Evolutionary conservation across 768 basidiomycete genomes (phyloP), one percentile per base, ranked within the genome.

Genomic region (Boletus rubescentipes): DNA sequence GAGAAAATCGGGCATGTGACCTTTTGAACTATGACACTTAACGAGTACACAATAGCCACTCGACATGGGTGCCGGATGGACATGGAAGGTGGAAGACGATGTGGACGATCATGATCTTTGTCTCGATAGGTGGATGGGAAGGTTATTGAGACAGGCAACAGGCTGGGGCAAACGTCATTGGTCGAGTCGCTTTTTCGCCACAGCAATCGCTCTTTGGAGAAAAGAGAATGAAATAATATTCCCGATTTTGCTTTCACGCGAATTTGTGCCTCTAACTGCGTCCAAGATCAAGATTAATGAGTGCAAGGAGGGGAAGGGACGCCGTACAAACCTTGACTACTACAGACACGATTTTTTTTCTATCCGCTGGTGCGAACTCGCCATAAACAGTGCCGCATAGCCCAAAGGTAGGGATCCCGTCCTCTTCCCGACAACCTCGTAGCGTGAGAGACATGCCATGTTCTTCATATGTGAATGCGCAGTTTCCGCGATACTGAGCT

Each of bases 51-150:
- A 20, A 70, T 59, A n/a, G 57, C 57, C 44, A 58, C 65, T 30
- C 57, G 64, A 37, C 54, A 59, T 12, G 70, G 70, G 16, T 50
- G n/a, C 21, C 23, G 49, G 44, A 71, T 47, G 14, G 63, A 62
- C 57, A 71, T 61, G 12, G 71, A 69, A 31, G 71, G 69, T 0
- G 69, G 69, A 14, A 72, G 60, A 32, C 67, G 71, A 46, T 39
- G 58, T 11, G 41, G 9, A 18, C 54, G 69, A 46, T 50, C 61
- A 40, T 56, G 55, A 2, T 29, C 30, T 18, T 61, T 61, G 34
- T 70, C 69, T 36, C 49, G 50, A 45, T 70, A 70, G 11, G 60
- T 15, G 5, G 67, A 42, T 42, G 69, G 69, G 44, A 70, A 72
- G 4, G 69, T 51, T 15, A 70, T 21, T 10, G 61, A 69, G 14